A percentile compares a stretch with the other conserved stretches of the same genome.
Conservation (phyloP, 805 yeast genomes). For the Lipomyces mesembrius region DNA sequence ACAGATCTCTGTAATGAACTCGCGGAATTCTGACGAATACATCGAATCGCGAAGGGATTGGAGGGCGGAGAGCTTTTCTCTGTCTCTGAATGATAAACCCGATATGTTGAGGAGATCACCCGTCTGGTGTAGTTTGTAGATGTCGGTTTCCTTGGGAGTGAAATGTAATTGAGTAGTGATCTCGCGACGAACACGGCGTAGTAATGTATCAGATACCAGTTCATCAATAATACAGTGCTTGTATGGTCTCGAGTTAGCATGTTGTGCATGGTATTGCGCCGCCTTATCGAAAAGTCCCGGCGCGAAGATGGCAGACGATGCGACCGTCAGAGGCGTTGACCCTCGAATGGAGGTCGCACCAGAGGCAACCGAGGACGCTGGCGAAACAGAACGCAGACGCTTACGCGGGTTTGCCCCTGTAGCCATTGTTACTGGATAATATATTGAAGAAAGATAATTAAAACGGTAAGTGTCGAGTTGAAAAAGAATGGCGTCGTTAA, state of each 20-base stretch:
- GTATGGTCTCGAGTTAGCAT: conserved; percentile 72
- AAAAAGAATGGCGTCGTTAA: background rate
- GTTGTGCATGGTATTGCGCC: conserved; percentile 23
- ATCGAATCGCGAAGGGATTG: conserved; percentile 82
- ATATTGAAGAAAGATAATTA: background rate
- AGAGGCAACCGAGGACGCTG: conserved; percentile 28
- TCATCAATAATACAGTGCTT: conserved; percentile 84
- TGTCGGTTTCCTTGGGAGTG: conserved; percentile 95
- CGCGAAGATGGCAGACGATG: conserved; percentile 21
- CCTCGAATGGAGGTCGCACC: conserved; percentile 18
- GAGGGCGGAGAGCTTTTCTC: conserved; percentile 72
- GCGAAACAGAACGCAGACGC: conserved; percentile 28
- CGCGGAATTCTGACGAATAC: conserved; percentile 84
- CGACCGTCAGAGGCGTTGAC: conserved; percentile 9
- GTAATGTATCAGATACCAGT: conserved; percentile 73
- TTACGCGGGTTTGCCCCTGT: conserved; percentile 18
- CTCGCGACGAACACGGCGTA: conserved; percentile 82
- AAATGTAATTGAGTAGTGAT: conserved; percentile 82
- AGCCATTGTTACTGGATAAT: background rate
- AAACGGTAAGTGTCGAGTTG: background rate
- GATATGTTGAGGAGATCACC: conserved; percentile 90
- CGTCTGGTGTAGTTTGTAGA: conserved; percentile 84
- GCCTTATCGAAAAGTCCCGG: conserved; percentile 28
- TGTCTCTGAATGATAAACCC: conserved; percentile 78
- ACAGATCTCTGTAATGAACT: conserved; percentile 73